Percentiles rank a stretch among this genome's conserved stretches.
Conservation (phyloP, 495 filamentous ascomycete species). For the Aspergillus leporis region DNA sequence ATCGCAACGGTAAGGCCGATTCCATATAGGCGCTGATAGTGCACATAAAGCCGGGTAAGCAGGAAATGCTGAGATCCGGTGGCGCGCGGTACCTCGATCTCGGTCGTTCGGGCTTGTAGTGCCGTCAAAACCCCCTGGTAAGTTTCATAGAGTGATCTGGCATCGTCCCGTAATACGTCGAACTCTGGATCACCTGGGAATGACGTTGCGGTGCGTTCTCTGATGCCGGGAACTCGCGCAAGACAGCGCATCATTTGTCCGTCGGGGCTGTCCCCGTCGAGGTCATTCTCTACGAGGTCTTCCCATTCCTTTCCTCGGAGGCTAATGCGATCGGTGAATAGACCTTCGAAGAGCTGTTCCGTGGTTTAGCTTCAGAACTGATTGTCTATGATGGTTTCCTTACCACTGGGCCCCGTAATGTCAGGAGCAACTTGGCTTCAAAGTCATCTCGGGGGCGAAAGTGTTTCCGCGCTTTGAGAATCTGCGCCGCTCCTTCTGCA, state of each 20-base stretch:
- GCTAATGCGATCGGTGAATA: slow-evolving; percentile 40
- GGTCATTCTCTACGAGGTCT: slow-evolving; percentile 30
- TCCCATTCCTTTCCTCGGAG: slow-evolving; percentile 39
- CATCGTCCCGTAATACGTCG: slow-evolving; percentile 23
- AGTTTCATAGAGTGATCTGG: slow-evolving; percentile 27
- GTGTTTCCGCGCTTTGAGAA: slow-evolving; percentile 38
- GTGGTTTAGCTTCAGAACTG: slow-evolving; percentile 9
- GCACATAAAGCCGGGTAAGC: slow-evolving; percentile 22
- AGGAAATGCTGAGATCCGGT: not conserved
- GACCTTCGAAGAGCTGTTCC: slow-evolving; percentile 42
- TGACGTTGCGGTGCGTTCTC: slow-evolving; percentile 22
- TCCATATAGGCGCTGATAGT: slow-evolving; percentile 37
- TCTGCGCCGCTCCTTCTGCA: slow-evolving; percentile 40
- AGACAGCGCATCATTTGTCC: slow-evolving; percentile 33
- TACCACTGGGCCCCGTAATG: slow-evolving; percentile 44
- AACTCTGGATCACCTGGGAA: slow-evolving; percentile 10
- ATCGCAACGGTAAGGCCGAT: slow-evolving; percentile 32
- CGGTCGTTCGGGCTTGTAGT: slow-evolving; percentile 17
- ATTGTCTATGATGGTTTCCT: not conserved
- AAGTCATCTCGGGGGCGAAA: slow-evolving; percentile 37
- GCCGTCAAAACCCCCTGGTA: slow-evolving; percentile 22
- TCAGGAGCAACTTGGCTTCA: slow-evolving; percentile 37
- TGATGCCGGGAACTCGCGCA: slow-evolving; percentile 28
- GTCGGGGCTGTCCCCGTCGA: slow-evolving; percentile 28
- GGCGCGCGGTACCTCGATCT: slow-evolving; percentile 7